Percentiles rank a stretch among this genome's conserved stretches.
Conservation (phyloP, 306 rosid species). For the Castanea crenata region DNA sequence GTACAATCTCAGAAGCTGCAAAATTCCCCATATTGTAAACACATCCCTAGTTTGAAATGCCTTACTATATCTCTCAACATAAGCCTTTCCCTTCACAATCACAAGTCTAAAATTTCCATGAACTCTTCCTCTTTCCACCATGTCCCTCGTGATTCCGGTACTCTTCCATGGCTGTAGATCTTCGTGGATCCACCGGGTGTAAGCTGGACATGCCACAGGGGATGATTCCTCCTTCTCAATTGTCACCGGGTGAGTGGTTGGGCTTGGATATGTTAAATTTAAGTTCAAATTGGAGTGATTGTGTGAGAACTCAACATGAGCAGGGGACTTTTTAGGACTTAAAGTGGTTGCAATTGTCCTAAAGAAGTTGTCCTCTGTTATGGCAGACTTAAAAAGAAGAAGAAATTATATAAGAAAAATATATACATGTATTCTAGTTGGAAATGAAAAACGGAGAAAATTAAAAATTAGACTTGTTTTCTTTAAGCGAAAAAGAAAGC, state of each 20-base stretch:
- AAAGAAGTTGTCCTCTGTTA: slow-evolving; percentile 10
- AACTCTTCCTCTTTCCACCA: slow-evolving; percentile 32
- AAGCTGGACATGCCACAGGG: slow-evolving; percentile 33
- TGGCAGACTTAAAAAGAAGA: slow-evolving; percentile 20
- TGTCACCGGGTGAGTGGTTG: slow-evolving; percentile 17
- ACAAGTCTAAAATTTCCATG: slow-evolving; percentile 36
- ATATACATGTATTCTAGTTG: background rate
- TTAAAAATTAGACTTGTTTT: too few species aligned
- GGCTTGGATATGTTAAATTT: background rate
- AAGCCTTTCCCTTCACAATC: slow-evolving; percentile 41
- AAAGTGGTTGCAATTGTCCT: slow-evolving; percentile 1
- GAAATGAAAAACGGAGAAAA: too few species aligned
- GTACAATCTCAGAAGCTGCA: slow-evolving; percentile 46
- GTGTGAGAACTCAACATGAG: background rate
- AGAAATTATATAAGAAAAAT: background rate
- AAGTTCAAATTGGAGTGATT: slow-evolving; percentile 1
- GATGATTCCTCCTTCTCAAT: background rate
- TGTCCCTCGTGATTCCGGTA: slow-evolving; percentile 41
- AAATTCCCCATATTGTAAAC: slow-evolving; percentile 55
- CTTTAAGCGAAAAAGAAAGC: too few species aligned
- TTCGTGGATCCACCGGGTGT: slow-evolving; percentile 52
- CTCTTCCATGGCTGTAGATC: slow-evolving; percentile 47
- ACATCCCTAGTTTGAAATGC: slow-evolving; percentile 44
- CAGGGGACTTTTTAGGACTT: background rate
- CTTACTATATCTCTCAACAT: slow-evolving; percentile 22